Evolutionary conservation across 495 filamentous ascomycete species (phyloP), one percentile per base, ranked within the genome.

Genomic region (Neurospora sp.): DNA sequence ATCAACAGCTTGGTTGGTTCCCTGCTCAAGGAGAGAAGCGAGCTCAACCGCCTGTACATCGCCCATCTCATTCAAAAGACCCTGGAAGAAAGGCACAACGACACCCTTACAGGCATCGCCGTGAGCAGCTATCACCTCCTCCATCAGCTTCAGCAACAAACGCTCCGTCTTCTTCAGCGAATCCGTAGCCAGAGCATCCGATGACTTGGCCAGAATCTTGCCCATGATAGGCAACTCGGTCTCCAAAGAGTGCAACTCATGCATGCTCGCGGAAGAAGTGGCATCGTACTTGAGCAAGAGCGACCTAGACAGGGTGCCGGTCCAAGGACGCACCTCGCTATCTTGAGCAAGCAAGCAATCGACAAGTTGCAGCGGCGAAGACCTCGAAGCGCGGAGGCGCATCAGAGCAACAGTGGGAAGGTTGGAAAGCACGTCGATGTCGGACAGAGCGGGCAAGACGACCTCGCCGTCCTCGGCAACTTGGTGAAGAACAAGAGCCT

Each of bases 211-310:
- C 5, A 92, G 78, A 41, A 85, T 82, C 72, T 84, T 84, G 12
- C 88, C 89, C 59, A 94, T 81, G 4, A 86, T 83, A 7, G 88
- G 86, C 70, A 92, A 83, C 77, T 94, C 92, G 1, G 85, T 79
- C 76, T 92, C 88, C 2, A 94, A 82, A 37, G 89, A 86, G 70
- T 87, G 84, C 69, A 93, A 84, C 74, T 90, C 88, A 14, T 85
- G 84, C 70, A 94, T 79, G 68, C 80, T 87, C 1, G 89, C 88
- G 48, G 83, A 82, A 39, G 84, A 81, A 6, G 89, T 80, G 5
- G 82, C 79, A 48, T 85, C 83, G 70, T 92, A 80, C 72, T 87
- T 89, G 40, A 83, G 81, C 42, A 93, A 75, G 10, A 93, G 73
- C 0, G 85, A 84, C 22, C 88, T 76, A 18, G 90, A 87, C 22